phyloP scores from a whole-genome alignment of 2,329 filamentous ascomycete species.

The Pleoardoris graminearum region DNA sequence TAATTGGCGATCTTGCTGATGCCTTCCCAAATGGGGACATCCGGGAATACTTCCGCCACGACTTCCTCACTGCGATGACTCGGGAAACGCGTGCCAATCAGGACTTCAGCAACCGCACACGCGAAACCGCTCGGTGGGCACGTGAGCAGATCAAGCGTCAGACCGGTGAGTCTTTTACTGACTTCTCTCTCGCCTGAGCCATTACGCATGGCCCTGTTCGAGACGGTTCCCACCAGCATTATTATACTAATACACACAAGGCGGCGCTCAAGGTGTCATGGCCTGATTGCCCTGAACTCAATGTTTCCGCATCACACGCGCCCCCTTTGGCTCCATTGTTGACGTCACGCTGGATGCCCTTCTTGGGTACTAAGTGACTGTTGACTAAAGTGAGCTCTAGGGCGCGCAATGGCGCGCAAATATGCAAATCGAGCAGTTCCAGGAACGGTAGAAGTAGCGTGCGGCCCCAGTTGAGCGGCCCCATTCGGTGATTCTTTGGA shows the following conservation, averaged over 20 bases:
- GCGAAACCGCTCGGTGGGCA: conserved; percentile 95
- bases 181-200: conserved; percentile 4
- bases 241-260: conserved; percentile 33
- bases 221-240: conserved; percentile 12
- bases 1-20: conserved; percentile 94
- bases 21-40: conserved; percentile 91
- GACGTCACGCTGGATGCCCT: conserved; percentile 21
- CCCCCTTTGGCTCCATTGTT: conserved; percentile 17
- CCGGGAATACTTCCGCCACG: conserved; percentile 79
- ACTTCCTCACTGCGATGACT: conserved; percentile 88
- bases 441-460: conserved; percentile 1
- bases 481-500: too few species aligned
- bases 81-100: conserved; percentile 89
- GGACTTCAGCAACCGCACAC: conserved; percentile 81
- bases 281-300: conserved; percentile 30
- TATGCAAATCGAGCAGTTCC: not conserved
- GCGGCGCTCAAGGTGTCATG: conserved; percentile 42
- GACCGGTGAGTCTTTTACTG: conserved; percentile 48
- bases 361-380: conserved; percentile 12
- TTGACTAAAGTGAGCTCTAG: conserved; percentile 20
- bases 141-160: conserved; percentile 97
- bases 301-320: conserved; percentile 12
- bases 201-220: conserved; percentile 1
- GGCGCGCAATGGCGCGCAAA: not conserved
- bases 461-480: too few species aligned